These are phyloP conservation scores for Epithele typhae DNA, from an alignment of 768 basidiomycete species.

Conservation along the genomic window DNA sequence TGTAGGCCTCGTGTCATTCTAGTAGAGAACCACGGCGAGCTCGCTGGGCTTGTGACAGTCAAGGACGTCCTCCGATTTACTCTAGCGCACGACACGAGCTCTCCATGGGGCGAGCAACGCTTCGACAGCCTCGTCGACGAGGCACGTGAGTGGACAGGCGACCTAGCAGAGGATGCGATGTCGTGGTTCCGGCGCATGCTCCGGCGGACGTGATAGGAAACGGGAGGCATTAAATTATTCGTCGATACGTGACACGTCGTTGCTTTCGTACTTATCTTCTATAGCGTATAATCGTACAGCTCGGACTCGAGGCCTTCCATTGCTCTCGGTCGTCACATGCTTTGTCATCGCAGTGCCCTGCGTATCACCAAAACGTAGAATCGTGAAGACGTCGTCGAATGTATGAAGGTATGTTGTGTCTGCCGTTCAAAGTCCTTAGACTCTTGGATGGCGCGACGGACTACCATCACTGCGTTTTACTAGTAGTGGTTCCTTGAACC, in stretches of 20 bases:
- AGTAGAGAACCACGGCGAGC: constrained; percentile 78
- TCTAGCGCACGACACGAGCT: constrained; percentile 25
- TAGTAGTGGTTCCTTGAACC: too few species aligned
- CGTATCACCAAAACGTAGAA: too few species aligned
- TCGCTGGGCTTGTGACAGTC: constrained; percentile 87
- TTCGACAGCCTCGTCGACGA: constrained; percentile 26
- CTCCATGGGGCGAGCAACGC: constrained; percentile 23
- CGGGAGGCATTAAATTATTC: too few species aligned
- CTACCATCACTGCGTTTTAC: too few species aligned
- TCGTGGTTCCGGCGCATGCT: constrained; percentile 11
- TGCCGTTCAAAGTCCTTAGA: too few species aligned
- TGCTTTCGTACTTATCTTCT: not conserved
- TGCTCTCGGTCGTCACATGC: too few species aligned
- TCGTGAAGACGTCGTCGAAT: too few species aligned
- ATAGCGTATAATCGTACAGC: not conserved
- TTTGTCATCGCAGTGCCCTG: too few species aligned
- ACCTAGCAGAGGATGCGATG: constrained; percentile 3
- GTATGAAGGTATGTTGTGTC: too few species aligned
- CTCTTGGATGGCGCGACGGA: too few species aligned
- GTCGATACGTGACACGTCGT: too few species aligned
- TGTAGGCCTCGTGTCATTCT: constrained; percentile 91
- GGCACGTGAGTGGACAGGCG: constrained; percentile 19
- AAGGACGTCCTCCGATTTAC: constrained; percentile 95
- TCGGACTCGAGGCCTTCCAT: too few species aligned
- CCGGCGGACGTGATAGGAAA: constrained; percentile 11